Conservation (phyloP, 176 grass and related monocot species). For the Eleusine coracana region DNA sequence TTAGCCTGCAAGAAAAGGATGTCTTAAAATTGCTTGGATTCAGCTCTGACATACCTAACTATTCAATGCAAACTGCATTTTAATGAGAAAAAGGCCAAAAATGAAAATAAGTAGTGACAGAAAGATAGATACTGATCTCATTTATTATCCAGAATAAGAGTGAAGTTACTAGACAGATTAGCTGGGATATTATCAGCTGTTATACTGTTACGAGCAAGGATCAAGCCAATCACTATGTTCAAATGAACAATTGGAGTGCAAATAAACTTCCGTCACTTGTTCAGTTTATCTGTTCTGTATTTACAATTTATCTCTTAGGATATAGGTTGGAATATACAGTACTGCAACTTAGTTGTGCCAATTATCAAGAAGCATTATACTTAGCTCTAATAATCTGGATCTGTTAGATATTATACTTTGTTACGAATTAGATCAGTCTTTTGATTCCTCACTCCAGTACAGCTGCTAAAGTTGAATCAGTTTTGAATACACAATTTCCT, state of each 20-base stretch:
- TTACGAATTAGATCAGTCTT: background rate
- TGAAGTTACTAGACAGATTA: background rate
- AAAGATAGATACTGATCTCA: background rate
- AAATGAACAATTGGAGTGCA: background rate
- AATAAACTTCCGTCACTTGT: background rate
- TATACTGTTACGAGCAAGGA: background rate
- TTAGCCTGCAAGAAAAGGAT: background rate
- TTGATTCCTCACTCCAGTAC: background rate
- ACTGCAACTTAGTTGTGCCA: background rate
- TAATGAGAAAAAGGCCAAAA: background rate
- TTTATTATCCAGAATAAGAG: background rate
- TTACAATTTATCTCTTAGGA: background rate
- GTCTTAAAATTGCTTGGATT: background rate
- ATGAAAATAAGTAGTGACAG: background rate
- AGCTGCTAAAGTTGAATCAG: background rate
- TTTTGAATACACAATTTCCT: background rate
- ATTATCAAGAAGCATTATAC: background rate
- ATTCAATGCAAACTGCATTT: constrained; percentile 7
- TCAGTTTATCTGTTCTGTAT: background rate
- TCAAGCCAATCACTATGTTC: background rate
- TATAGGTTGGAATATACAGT: background rate
- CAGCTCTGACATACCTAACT: background rate
- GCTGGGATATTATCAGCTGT: background rate
- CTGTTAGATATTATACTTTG: background rate
- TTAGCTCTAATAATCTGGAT: background rate